These are phyloP conservation scores for Lepiota venenata DNA, from an alignment of 768 basidiomycete genomes.

Conservation along the genomic window DNA sequence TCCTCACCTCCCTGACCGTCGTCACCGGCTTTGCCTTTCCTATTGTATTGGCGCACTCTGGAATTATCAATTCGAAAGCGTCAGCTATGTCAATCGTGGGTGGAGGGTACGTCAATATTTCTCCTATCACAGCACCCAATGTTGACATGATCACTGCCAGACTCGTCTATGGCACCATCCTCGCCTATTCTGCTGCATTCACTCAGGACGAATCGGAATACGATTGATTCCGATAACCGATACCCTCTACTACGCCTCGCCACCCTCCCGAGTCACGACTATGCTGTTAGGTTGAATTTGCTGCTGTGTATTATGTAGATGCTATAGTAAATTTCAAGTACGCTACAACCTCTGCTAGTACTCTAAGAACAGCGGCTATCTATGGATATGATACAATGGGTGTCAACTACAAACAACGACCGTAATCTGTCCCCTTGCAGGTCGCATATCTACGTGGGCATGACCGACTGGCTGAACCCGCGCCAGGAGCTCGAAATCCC, in stretches of 20 bases:
- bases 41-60: constrained; percentile 87
- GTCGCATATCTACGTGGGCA: constrained; percentile 25
- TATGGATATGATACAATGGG: not conserved
- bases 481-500: constrained; percentile 54
- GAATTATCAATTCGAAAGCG: constrained; percentile 79
- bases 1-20: constrained; percentile 87
- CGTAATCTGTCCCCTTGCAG: constrained; percentile 39
- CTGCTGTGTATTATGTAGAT: constrained; percentile 15
- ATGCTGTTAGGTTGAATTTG: not conserved
- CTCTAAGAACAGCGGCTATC: not conserved
- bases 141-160: constrained; percentile 27
- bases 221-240: constrained; percentile 39
- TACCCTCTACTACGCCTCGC: not conserved
- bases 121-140: constrained; percentile 2
- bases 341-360: not conserved
- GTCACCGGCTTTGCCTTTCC: constrained; percentile 94
- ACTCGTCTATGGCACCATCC: constrained; percentile 86
- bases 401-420: constrained; percentile 20
- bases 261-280: not conserved
- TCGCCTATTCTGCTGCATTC: constrained; percentile 84
- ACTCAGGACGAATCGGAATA: constrained; percentile 81
- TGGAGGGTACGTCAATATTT: constrained; percentile 61
- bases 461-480: constrained; percentile 34
- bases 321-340: constrained; percentile 10
- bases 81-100: constrained; percentile 95